Conservation (phyloP, 2,329 filamentous ascomycete species). For the Ilyonectria destructans region DNA sequence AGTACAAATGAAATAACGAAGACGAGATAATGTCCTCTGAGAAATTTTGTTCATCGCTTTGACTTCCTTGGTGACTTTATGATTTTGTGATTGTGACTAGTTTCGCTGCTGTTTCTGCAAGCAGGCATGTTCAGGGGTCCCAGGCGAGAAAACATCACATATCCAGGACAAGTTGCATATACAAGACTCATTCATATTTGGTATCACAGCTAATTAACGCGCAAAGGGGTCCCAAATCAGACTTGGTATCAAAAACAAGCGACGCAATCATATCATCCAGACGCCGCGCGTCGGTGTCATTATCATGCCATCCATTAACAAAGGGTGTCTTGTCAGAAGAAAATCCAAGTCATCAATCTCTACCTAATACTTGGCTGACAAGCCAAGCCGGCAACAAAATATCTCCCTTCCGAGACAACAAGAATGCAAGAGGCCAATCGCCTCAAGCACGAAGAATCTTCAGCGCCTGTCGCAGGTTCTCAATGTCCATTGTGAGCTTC, state of each 20-base stretch:
- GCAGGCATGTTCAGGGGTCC: background rate
- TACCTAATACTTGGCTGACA: background rate
- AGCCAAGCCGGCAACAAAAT: background rate
- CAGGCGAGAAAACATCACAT: background rate
- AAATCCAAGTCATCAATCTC: background rate
- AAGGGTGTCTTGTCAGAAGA: background rate
- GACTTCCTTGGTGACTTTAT: too few species aligned
- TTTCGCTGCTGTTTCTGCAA: background rate
- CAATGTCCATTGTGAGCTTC: constrained; percentile 62
- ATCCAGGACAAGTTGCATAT: too few species aligned
- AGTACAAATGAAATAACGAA: constrained; percentile 33
- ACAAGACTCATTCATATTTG: background rate
- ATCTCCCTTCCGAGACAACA: background rate
- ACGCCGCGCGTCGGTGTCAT: background rate
- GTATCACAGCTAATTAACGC: background rate
- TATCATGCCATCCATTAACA: too few species aligned
- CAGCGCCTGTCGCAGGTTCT: constrained; percentile 59
- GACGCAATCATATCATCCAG: background rate
- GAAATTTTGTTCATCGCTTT: background rate
- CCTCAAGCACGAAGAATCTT: constrained; percentile 43
- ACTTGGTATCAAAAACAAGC: background rate
- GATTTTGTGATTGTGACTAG: background rate
- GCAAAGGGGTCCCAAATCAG: background rate
- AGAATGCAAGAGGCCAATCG: constrained; percentile 1
- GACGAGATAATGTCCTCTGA: constrained; percentile 4